These are phyloP conservation scores for Puccinia sorghi DNA, from an alignment of 1,284 basidiomycete species.

Conservation along the genomic window DNA sequence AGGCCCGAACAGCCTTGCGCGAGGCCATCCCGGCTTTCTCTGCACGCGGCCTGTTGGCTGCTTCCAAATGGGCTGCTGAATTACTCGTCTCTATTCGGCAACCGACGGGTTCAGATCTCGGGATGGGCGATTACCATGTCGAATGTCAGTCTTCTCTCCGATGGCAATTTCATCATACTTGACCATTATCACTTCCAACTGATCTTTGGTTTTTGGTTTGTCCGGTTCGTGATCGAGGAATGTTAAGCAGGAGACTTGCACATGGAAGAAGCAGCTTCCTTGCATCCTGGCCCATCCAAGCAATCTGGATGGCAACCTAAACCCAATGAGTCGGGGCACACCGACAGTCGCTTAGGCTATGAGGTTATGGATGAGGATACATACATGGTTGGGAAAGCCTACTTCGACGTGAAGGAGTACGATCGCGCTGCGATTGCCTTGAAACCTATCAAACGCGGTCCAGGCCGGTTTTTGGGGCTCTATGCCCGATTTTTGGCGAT, in stretches of 20 bases:
- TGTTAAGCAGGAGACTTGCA: constrained; percentile 22
- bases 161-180: neutral
- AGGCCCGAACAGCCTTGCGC: constrained; percentile 27
- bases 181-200: neutral
- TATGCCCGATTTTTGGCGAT: constrained; percentile 77
- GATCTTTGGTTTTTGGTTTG: neutral
- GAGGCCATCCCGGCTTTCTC: constrained; percentile 34
- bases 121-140: neutral
- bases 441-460: constrained; percentile 67
- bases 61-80: constrained; percentile 53
- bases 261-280: constrained; percentile 1
- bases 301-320: neutral
- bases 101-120: constrained; percentile 7
- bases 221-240: constrained; percentile 20
- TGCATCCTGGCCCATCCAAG: constrained; percentile 3
- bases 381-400: constrained; percentile 71
- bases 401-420: constrained; percentile 77
- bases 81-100: constrained; percentile 50
- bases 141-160: constrained; percentile 4
- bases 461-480: constrained; percentile 73
- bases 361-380: constrained; percentile 55
- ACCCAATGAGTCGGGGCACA: neutral
- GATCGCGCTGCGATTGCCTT: constrained; percentile 72
- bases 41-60: constrained; percentile 47
- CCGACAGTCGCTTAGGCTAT: neutral